These are phyloP conservation scores for Globisporangium perplexum DNA, from an alignment of 352 stramenopile species.

Conservation along the genomic window DNA sequence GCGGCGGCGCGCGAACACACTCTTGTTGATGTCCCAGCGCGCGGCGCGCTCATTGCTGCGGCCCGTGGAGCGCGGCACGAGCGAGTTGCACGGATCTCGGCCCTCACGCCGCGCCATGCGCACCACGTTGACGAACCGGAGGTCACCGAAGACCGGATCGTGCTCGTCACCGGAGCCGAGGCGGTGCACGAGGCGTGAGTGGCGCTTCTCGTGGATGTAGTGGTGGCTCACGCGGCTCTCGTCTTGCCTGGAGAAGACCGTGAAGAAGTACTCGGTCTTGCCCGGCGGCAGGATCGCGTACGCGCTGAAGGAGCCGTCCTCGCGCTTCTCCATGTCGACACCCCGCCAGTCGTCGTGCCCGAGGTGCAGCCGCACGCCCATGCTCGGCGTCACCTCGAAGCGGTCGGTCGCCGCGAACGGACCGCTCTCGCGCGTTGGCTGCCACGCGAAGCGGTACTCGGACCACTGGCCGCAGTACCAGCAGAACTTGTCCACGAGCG, in stretches of 20 bases:
- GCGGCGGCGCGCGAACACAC: slow-evolving; percentile 55
- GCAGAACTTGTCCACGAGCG: slow-evolving; percentile 61
- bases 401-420: slow-evolving; percentile 27
- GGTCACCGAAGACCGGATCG: slow-evolving; percentile 18
- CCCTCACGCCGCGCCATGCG: slow-evolving; percentile 44
- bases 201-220: slow-evolving; percentile 38
- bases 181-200: slow-evolving; percentile 18
- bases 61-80: slow-evolving; percentile 51
- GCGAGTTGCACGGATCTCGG: slow-evolving; percentile 64
- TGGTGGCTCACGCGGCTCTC: slow-evolving; percentile 27
- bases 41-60: slow-evolving; percentile 26
- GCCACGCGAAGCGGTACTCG: slow-evolving; percentile 72
- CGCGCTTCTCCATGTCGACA: slow-evolving; percentile 51
- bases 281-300: slow-evolving; percentile 60
- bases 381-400: slow-evolving; percentile 26
- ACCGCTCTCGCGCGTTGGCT: slow-evolving; percentile 26
- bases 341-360: slow-evolving; percentile 69
- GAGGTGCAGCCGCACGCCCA: slow-evolving; percentile 53
- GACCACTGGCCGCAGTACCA: slow-evolving; percentile 77
- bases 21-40: slow-evolving; percentile 79
- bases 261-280: slow-evolving; percentile 77
- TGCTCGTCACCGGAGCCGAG: neutral
- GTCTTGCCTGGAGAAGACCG: slow-evolving; percentile 27
- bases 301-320: slow-evolving; percentile 52
- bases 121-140: slow-evolving; percentile 51